Base-by-base conservation (phyloP, 1,284 basidiomycete species). In the Ustilago hordei region DNA sequence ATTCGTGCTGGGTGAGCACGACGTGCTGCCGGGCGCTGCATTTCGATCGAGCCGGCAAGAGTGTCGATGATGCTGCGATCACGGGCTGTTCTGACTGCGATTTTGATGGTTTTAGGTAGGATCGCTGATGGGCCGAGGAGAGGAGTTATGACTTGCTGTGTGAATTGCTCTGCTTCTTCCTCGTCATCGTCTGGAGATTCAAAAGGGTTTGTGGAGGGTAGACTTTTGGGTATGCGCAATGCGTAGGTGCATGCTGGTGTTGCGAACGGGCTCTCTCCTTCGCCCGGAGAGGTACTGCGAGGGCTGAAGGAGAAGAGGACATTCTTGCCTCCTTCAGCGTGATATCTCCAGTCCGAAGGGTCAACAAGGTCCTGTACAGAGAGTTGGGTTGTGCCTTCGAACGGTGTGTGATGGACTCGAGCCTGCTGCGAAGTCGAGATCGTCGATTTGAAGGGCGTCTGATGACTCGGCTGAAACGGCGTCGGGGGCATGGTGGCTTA, bases 321-420 rank as follows among this genome's bases (percentile, higher is more conserved):
- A 34, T 80, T 80, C 48, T 77, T 75, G 23, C 78, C 78, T 5
- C 78, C 78, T 60, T 80, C 78, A 17, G 68, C 67, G 8, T 70
- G 71, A 43, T 80, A 80, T 41, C 35, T 62, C 78, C 78, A 80
- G 23, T 77, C 56, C 3, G 60, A 48, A 1, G 78, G 64, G 13
- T 69, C 59, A 13, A 78, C 64, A 5, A 50, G 28, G 41, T 74
- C 64, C 31, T 60, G 52, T 23, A 75, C 52, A 28, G 63, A 62
- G 4, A 69, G 54, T 39, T 47, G 38, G 15, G 48, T 50, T 5
- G 43, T n/a, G 2, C 34, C 34, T 31, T 55, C 35, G 13, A 64
- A 70, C 1, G 68, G 62, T 31, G 69, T 59, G 34, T 72, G 76
- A 9, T 64, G 35, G 6, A 43, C n/a, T 11, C 62, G 60, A 3